Percentiles rank a stretch among this genome's conserved stretches.
Conservation (phyloP, 1,284 basidiomycete species). For the Ustilago sp. region DNA sequence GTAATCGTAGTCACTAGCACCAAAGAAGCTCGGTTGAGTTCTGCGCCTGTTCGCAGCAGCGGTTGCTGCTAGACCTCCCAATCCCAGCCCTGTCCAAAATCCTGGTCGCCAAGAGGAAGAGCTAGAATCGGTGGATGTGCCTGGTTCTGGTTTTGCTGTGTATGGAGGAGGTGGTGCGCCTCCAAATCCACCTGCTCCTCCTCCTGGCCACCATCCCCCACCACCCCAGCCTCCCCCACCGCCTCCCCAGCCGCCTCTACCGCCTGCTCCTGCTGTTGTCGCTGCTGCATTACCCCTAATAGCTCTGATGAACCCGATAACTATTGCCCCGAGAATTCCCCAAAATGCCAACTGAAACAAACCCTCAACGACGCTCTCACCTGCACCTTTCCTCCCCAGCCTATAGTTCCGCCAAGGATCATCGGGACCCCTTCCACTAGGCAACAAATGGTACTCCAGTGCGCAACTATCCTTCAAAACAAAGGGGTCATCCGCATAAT, state of each 20-base stretch:
- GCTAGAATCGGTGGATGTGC: neutral
- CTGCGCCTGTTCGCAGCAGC: slow-evolving; percentile 23
- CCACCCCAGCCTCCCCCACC: slow-evolving; percentile 59
- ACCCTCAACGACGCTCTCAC: slow-evolving; percentile 63
- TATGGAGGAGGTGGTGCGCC: slow-evolving; percentile 82
- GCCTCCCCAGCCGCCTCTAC: slow-evolving; percentile 72
- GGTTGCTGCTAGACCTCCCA: slow-evolving; percentile 43
- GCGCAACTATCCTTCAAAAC: slow-evolving; percentile 76
- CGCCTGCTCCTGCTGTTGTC: slow-evolving; percentile 40
- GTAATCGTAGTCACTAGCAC: slow-evolving; percentile 4
- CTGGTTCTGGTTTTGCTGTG: slow-evolving; percentile 71
- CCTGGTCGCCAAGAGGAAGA: slow-evolving; percentile 50
- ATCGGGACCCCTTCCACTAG: slow-evolving; percentile 22
- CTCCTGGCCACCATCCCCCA: slow-evolving; percentile 51
- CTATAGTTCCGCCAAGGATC: slow-evolving; percentile 16
- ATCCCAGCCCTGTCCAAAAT: slow-evolving; percentile 58
- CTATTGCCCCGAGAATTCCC: slow-evolving; percentile 59
- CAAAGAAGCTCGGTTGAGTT: slow-evolving; percentile 3
- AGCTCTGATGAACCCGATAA: slow-evolving; percentile 36
- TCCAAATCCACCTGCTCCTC: slow-evolving; percentile 23
- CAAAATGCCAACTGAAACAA: slow-evolving; percentile 76
- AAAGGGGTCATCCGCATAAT: slow-evolving; percentile 80
- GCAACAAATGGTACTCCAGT: slow-evolving; percentile 46
- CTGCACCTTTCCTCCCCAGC: slow-evolving; percentile 24
- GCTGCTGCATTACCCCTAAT: neutral